Evolutionary conservation across 192 early-diverging fungal genomes (phyloP), one percentile per base, ranked within the genome.

Genomic region (Backusella circina): DNA sequence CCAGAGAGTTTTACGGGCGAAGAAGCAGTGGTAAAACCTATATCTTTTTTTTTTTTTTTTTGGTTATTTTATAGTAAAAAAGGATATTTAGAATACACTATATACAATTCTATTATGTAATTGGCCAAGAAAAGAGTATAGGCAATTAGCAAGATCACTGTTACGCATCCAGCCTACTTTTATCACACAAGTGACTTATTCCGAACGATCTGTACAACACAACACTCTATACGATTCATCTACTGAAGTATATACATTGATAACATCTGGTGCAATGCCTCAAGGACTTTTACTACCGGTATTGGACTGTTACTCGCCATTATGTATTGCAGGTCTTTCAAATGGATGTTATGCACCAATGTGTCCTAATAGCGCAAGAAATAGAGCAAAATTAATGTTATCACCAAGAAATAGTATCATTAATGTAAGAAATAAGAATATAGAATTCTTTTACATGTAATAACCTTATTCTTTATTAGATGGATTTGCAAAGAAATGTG

Each of bases 1-100:
- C 77, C 81, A 18, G n/a, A 66, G 7, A 82, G 81, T 74, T 82
- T 82, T 41, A 76, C 74, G 7, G 81, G 81, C 32, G 65, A 73
- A 50, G 81, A 82, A 67, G 81, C 81, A 50, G 64, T 82, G 70
- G 81, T 82, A 74, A 54, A 66, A n/a, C n/a, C n/a, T n/a, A n/a
- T n/a, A n/a, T n/a, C 35, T 23, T 7, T 61, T 54, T 44, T 3
- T 57, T 74, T 67, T 28, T 23, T 68, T 31, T 36, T 16, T 75
- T 64, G 16, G 35, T 51, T 70, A 18, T 12, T 54, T 32, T 26
- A 67, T 37, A 47, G 6, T 37, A 5, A 23, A 1, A 31, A 32
- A 37, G 30, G 8, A 3, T 61, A 8, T 33, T 8, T 74, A 65
- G 38, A 23, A 44, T 35, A 67, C 21, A 5, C 23, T 44, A 5